Conservation (phyloP, 805 yeast species). For the Yamadazyma paraphyllophila region DNA sequence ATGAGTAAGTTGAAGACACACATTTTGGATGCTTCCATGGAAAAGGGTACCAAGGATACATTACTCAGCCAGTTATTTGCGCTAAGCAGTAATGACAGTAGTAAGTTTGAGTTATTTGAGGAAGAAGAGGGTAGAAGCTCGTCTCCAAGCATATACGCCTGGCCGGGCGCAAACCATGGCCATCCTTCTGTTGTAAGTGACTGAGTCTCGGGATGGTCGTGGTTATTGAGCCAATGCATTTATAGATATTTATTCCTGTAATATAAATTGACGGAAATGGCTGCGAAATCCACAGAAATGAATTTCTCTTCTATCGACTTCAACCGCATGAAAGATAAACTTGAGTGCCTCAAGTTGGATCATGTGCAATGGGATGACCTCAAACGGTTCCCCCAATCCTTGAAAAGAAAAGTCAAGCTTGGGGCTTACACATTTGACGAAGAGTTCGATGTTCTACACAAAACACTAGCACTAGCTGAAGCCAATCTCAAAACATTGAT, state of each 20-base stretch:
- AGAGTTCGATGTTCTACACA: slow-evolving; percentile 31
- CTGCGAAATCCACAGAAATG: slow-evolving; percentile 13
- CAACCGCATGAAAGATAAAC: slow-evolving; percentile 1
- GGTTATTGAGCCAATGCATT: neutral
- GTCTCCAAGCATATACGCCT: slow-evolving; percentile 46
- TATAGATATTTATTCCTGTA: neutral
- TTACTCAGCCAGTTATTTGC: slow-evolving; percentile 16
- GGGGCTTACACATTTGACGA: slow-evolving; percentile 36
- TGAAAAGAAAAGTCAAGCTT: slow-evolving; percentile 26
- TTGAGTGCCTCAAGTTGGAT: slow-evolving; percentile 3
- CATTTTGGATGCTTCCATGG: slow-evolving; percentile 5
- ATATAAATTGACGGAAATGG: slow-evolving; percentile 4
- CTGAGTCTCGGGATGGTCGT: neutral
- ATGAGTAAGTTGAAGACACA: slow-evolving; percentile 10
- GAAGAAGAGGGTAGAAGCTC: slow-evolving; percentile 24
- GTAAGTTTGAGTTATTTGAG: slow-evolving; percentile 17
- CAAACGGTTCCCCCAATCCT: slow-evolving; percentile 31
- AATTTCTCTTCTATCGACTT: slow-evolving; percentile 1
- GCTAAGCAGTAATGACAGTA: slow-evolving; percentile 14
- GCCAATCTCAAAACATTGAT: slow-evolving; percentile 15
- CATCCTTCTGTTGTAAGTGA: slow-evolving; percentile 41
- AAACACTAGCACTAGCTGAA: slow-evolving; percentile 15
- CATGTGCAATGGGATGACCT: slow-evolving; percentile 20
- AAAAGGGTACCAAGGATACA: slow-evolving; percentile 14
- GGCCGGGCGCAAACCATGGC: slow-evolving; percentile 71